A percentile compares a stretch with the other conserved stretches of the same genome.
phyloP scores from a whole-genome alignment of 306 rosid species.

The Cucumis hystrix region DNA sequence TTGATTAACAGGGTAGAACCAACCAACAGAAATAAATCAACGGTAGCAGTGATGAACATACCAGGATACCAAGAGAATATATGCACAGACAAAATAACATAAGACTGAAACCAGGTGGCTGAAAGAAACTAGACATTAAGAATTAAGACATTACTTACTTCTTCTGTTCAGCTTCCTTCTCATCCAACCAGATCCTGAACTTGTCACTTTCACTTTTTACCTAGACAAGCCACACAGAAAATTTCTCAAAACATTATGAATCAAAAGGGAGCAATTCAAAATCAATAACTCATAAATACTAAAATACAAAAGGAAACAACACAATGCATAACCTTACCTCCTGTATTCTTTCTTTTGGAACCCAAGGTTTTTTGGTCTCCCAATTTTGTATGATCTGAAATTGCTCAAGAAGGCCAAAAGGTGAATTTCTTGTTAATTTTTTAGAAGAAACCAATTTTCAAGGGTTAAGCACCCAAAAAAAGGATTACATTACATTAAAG shows the following conservation, averaged over 20 bases:
- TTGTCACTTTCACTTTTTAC: slow-evolving; percentile 47
- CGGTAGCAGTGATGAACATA: background rate
- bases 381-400: slow-evolving; percentile 58
- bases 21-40: background rate
- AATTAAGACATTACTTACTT: slow-evolving; percentile 36
- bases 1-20: background rate
- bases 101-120: background rate
- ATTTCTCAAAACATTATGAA: background rate
- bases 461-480: too few relatives aligned
- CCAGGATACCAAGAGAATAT: slow-evolving; percentile 3
- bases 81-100: background rate
- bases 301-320: background rate
- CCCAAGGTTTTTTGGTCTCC: slow-evolving; percentile 72
- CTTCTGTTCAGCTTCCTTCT: slow-evolving; percentile 73
- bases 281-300: background rate
- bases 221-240: slow-evolving; percentile 24
- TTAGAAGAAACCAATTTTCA: background rate
- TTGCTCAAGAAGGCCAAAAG: slow-evolving; percentile 6
- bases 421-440: background rate
- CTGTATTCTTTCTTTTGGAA: slow-evolving; percentile 56
- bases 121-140: background rate
- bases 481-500: background rate
- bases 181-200: slow-evolving; percentile 64
- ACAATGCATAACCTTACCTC: slow-evolving; percentile 33
- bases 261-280: background rate